Base-by-base conservation (phyloP, 306 rosid genomes). In the Cicer arietinum region DNA sequence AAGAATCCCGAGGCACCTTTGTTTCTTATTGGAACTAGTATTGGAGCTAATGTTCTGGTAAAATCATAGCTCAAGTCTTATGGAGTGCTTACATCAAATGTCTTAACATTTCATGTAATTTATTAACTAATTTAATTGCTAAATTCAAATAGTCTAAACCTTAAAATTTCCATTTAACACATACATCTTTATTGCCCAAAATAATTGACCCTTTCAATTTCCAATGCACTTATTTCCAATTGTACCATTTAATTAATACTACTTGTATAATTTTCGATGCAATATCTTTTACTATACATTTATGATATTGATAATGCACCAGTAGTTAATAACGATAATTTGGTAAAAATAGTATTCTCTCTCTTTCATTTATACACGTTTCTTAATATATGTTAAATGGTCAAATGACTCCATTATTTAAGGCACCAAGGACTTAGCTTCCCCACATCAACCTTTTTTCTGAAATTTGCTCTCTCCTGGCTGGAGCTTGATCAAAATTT, bases 11-110 rank as follows among this genome's bases (percentile, higher is more conserved):
- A 69, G 47, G 80, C 90, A 73, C 95, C 99, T 69, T 80, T 94
- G 77, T 94, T 90, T 85, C 69, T 85, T 54, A 86, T 92, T 75
- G 98, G 98, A 83, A 89, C 92, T 77, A 94, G 98, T 75, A 87
- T 91, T 67, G 98, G 98, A 77, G 98, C 98, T 73, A 94, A 94
- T 57, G 47, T 94, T 82, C 86, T 94, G 94, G 98, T 91, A 86
- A 78, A 54, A 74, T 79, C 77, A 14, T 16, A 53, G 58, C 74
- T 70, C 14, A 18, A 51, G 20, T 70, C 76, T 65, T 78, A 7
- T 78, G 57, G 25, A 44, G 37, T 76, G 51, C 53, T 79, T 66
- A 12, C 40, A 56, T 63, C 44, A 12, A 62, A 40, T 62, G 52
- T 65, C 62, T 39, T 58, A 50, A 51, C 45, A 13, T 68, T 69